These are phyloP conservation scores for Schizosaccharomyces versatilis DNA, from an alignment of 1,139 yeast genomes.

Conservation along the genomic window DNA sequence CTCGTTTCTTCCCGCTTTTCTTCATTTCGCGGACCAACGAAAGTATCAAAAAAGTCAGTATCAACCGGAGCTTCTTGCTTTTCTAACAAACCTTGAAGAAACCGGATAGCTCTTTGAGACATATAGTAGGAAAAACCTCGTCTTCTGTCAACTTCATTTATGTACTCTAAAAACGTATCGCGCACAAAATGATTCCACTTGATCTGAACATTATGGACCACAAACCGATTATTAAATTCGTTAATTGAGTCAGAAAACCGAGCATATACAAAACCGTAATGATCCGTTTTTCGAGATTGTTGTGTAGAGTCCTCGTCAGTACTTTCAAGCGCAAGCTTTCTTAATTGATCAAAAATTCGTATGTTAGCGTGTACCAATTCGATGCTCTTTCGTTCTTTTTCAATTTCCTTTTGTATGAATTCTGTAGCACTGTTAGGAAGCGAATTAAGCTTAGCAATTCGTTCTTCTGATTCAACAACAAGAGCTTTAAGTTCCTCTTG, in stretches of 20 bases:
- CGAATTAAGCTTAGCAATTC: neutral
- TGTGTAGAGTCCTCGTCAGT: neutral
- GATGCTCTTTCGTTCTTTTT: neutral
- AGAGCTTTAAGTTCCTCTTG: constrained; percentile 22
- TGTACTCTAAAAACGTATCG: constrained; percentile 37
- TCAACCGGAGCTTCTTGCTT: constrained; percentile 10
- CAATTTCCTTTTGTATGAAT: neutral
- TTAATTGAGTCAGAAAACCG: neutral
- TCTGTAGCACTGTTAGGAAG: neutral
- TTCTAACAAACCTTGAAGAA: constrained; percentile 32
- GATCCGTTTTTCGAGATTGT: neutral
- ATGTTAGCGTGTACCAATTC: neutral
- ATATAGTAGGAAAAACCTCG: constrained; percentile 37
- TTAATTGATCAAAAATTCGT: neutral
- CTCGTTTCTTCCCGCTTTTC: constrained; percentile 8
- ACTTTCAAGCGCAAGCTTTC: neutral
- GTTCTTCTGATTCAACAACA: neutral
- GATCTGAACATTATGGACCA: constrained; percentile 52
- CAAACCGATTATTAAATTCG: constrained; percentile 49
- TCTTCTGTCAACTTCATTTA: constrained; percentile 37
- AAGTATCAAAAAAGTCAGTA: neutral
- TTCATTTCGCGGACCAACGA: neutral
- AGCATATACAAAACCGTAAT: neutral
- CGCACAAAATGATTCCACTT: constrained; percentile 60
- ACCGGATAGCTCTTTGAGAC: constrained; percentile 49